Conservation (phyloP, 2,329 filamentous ascomycete species). For the Davidsoniella virescens region DNA sequence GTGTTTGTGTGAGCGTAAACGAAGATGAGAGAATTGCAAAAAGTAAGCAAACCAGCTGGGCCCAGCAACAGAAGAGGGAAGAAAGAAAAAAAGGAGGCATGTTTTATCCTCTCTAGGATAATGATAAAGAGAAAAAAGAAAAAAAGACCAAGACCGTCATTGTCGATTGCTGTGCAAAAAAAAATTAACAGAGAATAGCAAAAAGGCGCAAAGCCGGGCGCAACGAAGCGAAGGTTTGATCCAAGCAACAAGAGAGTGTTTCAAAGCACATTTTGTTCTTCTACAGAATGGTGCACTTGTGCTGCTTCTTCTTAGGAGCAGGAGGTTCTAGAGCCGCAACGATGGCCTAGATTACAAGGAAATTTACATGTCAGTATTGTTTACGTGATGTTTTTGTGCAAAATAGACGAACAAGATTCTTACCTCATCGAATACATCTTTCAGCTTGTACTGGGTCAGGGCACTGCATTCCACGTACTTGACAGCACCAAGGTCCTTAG, state of each 20-base stretch:
- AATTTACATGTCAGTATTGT: background rate
- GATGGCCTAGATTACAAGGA: constrained; percentile 49
- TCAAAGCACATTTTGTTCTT: background rate
- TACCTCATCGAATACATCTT: constrained; percentile 99
- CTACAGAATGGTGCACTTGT: constrained; percentile 56
- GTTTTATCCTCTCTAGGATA: background rate
- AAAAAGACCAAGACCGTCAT: background rate
- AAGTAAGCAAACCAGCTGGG: background rate
- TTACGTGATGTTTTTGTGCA: background rate
- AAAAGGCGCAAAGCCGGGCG: background rate
- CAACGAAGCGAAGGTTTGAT: background rate
- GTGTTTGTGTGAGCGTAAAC: background rate
- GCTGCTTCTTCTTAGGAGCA: constrained; percentile 58
- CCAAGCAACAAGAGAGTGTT: background rate
- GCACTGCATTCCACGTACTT: constrained; percentile 99
- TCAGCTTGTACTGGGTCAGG: constrained; percentile 93
- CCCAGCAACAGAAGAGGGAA: constrained; percentile 1
- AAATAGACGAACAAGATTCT: constrained; percentile 16
- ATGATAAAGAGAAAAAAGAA: constrained; percentile 9
- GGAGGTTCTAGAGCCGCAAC: constrained; percentile 88
- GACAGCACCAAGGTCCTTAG: constrained; percentile 89
- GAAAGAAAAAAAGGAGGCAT: constrained; percentile 8
- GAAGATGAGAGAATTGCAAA: background rate
- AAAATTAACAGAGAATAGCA: background rate
- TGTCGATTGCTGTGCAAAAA: background rate